Conservation (phyloP, 495 filamentous ascomycete species). For the Cercophora scortea region DNA sequence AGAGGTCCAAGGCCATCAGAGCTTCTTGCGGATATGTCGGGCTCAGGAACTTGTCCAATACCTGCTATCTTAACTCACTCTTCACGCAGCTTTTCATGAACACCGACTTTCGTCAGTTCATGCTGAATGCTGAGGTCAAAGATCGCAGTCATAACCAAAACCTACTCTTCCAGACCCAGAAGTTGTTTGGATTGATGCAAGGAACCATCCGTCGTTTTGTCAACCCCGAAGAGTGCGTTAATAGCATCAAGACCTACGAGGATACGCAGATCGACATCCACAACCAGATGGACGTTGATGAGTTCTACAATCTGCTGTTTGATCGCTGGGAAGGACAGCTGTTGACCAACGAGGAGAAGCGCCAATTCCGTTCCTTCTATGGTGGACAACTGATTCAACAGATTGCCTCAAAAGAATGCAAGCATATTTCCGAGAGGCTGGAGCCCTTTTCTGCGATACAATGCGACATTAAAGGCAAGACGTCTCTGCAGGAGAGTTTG, state of each 20-base stretch:
- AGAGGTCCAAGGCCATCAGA: slow-evolving; percentile 61
- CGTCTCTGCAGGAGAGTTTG: slow-evolving; percentile 73
- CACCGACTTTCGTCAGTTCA: slow-evolving; percentile 74
- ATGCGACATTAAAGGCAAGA: slow-evolving; percentile 94
- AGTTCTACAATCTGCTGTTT: slow-evolving; percentile 92
- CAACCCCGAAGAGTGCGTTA: slow-evolving; percentile 65
- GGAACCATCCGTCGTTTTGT: slow-evolving; percentile 63
- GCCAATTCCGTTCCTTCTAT: slow-evolving; percentile 74
- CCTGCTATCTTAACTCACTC: slow-evolving; percentile 95
- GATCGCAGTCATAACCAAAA: slow-evolving; percentile 52
- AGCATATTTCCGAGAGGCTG: slow-evolving; percentile 82
- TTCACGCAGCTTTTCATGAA: slow-evolving; percentile 98
- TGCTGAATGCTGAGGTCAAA: slow-evolving; percentile 52
- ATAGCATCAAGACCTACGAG: slow-evolving; percentile 73
- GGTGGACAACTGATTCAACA: slow-evolving; percentile 91
- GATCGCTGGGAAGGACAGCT: slow-evolving; percentile 88
- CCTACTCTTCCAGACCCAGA: slow-evolving; percentile 69
- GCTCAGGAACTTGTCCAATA: slow-evolving; percentile 84
- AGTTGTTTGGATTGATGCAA: slow-evolving; percentile 81
- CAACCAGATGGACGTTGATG: slow-evolving; percentile 95
- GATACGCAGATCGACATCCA: slow-evolving; percentile 77
- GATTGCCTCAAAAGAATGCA: slow-evolving; percentile 88
- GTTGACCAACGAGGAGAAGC: slow-evolving; percentile 55
- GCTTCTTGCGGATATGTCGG: slow-evolving; percentile 74
- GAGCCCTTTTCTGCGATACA: slow-evolving; percentile 95